Evolutionary conservation across 768 basidiomycete species (phyloP).

Genomic region (Hypholoma sublateritium): DNA sequence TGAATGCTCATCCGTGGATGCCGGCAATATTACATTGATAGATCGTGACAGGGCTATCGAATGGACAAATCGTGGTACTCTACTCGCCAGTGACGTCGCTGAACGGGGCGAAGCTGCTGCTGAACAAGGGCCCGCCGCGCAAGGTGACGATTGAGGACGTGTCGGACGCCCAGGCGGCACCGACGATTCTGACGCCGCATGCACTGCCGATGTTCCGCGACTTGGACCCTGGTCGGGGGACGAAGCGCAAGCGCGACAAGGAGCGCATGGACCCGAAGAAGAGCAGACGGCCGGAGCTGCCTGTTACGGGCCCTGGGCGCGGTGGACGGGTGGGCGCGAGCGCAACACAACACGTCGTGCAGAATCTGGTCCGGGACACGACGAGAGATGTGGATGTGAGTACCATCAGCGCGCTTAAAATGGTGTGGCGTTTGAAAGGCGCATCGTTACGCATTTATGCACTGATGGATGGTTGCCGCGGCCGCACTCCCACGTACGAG

Average conservation of each 20-base stretch:
- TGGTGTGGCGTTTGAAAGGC: slow-evolving; percentile 11
- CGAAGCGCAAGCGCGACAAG: slow-evolving; percentile 88
- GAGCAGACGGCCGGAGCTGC: slow-evolving; percentile 89
- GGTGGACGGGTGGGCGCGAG: slow-evolving; percentile 96
- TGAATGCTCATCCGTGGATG: slow-evolving; percentile 20
- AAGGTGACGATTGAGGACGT: slow-evolving; percentile 85
- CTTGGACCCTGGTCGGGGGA: slow-evolving; percentile 66
- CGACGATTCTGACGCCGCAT: slow-evolving; percentile 91
- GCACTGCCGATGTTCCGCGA: slow-evolving; percentile 93
- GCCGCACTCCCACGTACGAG: slow-evolving; percentile 21
- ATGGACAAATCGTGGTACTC: slow-evolving; percentile 83
- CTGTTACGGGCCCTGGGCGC: slow-evolving; percentile 88
- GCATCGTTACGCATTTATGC: slow-evolving; percentile 20
- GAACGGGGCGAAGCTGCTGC: slow-evolving; percentile 88
- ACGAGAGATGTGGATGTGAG: slow-evolving; percentile 94
- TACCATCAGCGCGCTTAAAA: slow-evolving; percentile 28
- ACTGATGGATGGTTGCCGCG: slow-evolving; percentile 28
- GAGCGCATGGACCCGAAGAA: slow-evolving; percentile 88
- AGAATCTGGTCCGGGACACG: slow-evolving; percentile 89
- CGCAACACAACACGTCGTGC: slow-evolving; percentile 96
- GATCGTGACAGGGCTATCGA: slow-evolving; percentile 87
- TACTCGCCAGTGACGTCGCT: slow-evolving; percentile 90
- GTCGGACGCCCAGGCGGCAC: slow-evolving; percentile 81
- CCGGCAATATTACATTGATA: slow-evolving; percentile 31
- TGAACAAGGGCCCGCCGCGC: slow-evolving; percentile 84